These are phyloP conservation scores for Malus hybrid DNA, from an alignment of 331 rosid genomes.

Conservation along the genomic window DNA sequence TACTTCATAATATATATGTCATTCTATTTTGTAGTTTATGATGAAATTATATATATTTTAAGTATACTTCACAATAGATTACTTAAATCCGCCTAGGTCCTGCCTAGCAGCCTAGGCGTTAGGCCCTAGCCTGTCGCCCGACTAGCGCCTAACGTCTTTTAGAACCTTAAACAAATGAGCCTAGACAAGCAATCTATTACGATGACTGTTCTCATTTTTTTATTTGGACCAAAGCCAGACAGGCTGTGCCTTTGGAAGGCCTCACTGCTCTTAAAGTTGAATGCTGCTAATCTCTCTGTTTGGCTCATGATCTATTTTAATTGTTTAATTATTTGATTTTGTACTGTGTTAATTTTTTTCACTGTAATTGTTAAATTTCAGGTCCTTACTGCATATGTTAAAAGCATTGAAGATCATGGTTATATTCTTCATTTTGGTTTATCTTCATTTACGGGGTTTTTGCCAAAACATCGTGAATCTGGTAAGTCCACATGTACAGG, in stretches of 20 bases:
- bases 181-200: background rate
- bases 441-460: slow-evolving; percentile 70
- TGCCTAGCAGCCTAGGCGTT: too few relatives aligned
- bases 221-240: background rate
- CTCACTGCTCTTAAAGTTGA: background rate
- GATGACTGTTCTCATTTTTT: background rate
- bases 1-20: too few relatives aligned
- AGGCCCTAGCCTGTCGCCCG: too few relatives aligned
- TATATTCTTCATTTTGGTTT: slow-evolving; percentile 93
- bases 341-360: background rate
- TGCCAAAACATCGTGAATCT: slow-evolving; percentile 46
- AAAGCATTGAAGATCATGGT: slow-evolving; percentile 95
- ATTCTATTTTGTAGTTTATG: too few relatives aligned
- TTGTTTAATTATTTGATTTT: background rate
- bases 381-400: slow-evolving; percentile 79
- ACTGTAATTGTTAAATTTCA: slow-evolving; percentile 19
- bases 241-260: background rate
- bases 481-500: slow-evolving; percentile 28
- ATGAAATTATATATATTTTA: too few relatives aligned
- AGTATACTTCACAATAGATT: too few relatives aligned
- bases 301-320: background rate
- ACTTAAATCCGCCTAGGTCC: too few relatives aligned
- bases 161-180: background rate
- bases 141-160: too few relatives aligned
- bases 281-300: background rate